These are phyloP conservation scores for Corylus americana DNA, from an alignment of 306 rosid species.

Conservation along the genomic window DNA sequence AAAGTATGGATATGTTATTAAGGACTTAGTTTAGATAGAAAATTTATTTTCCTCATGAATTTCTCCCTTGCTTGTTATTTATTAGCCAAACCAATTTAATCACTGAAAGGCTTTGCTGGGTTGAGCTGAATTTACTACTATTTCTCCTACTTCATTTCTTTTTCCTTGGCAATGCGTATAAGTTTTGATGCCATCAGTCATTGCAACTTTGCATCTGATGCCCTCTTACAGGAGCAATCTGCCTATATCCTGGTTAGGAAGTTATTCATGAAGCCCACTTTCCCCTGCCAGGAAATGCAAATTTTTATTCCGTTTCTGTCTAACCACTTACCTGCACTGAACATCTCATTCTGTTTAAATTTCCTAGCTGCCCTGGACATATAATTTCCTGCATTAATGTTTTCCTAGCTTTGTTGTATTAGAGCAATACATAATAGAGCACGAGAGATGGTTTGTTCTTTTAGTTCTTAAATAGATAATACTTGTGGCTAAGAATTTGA, in stretches of 20 bases:
- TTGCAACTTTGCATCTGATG: neutral
- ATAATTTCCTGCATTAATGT: neutral
- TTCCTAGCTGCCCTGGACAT: neutral
- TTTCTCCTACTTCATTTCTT: neutral
- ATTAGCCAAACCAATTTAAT: neutral
- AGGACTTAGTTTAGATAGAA: neutral
- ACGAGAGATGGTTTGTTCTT: neutral
- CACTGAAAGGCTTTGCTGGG: neutral
- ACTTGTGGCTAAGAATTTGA: slow-evolving; percentile 23
- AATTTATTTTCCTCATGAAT: neutral
- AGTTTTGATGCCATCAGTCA: neutral
- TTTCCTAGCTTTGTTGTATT: neutral
- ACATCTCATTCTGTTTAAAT: neutral
- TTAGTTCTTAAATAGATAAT: slow-evolving; percentile 13
- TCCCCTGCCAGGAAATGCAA: neutral
- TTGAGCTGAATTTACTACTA: neutral
- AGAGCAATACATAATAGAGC: neutral
- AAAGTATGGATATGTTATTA: neutral
- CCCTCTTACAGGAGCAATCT: neutral
- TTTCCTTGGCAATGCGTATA: neutral
- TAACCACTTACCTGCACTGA: neutral
- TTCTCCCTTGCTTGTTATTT: neutral
- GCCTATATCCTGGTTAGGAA: neutral
- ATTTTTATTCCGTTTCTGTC: neutral
- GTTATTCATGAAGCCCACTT: neutral